Percentiles rank a stretch among this genome's conserved stretches.
These are phyloP conservation scores for Diplotaxis tenuifolia DNA, from an alignment of 345 rosid genomes.

Conservation along the genomic window DNA sequence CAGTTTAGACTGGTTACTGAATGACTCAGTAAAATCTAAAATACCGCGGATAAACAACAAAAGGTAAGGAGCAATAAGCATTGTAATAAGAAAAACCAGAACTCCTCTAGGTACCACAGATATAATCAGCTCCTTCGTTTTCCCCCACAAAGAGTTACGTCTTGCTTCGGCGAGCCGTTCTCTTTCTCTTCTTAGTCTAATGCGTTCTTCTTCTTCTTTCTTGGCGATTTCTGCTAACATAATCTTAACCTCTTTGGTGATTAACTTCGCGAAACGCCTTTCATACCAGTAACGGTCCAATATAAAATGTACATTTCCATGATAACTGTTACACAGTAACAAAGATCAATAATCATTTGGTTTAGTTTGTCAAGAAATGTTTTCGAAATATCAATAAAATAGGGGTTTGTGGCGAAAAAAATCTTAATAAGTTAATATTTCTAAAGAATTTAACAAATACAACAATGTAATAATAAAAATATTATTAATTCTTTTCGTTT, in stretches of 20 bases:
- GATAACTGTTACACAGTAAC: background rate
- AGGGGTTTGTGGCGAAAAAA: too few relatives aligned
- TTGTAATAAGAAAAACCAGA: background rate
- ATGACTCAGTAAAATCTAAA: background rate
- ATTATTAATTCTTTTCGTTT: too few relatives aligned
- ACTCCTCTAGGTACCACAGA: background rate
- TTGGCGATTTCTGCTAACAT: background rate
- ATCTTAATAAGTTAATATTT: too few relatives aligned
- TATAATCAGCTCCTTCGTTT: background rate
- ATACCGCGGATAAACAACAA: background rate
- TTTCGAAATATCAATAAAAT: too few relatives aligned
- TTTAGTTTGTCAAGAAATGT: too few relatives aligned
- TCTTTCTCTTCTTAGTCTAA: background rate
- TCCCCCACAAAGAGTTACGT: background rate
- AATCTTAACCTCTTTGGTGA: background rate
- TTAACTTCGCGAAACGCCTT: background rate
- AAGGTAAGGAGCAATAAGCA: background rate
- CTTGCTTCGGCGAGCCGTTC: background rate
- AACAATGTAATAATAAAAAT: too few relatives aligned
- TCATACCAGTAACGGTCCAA: background rate
- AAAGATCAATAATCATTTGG: background rate
- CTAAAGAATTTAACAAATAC: too few relatives aligned
- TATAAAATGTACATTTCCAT: background rate
- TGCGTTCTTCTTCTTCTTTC: background rate
- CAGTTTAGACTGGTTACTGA: background rate